Conservation (phyloP, 306 rosid species). For the Hippophae tibetana region DNA sequence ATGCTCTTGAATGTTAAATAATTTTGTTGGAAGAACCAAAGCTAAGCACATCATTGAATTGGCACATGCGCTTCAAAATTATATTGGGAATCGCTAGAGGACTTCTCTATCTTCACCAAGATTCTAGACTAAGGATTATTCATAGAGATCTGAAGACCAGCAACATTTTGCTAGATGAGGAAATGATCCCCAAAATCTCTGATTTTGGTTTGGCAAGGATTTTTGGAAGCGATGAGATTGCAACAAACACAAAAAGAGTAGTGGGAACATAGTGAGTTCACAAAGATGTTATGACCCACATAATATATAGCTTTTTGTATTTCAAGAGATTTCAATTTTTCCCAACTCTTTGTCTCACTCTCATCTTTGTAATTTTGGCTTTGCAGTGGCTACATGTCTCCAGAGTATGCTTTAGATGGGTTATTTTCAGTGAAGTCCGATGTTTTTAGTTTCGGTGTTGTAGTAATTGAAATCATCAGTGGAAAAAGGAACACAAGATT, state of each 20-base stretch:
- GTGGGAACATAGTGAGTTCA: conserved; percentile 79
- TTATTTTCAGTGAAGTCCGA: conserved; percentile 57
- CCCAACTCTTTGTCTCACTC: background rate
- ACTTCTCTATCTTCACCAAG: conserved; percentile 70
- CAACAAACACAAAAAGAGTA: conserved; percentile 52
- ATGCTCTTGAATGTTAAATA: conserved; percentile 15
- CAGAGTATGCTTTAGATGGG: conserved; percentile 67
- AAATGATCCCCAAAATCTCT: conserved; percentile 72
- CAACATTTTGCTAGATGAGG: conserved; percentile 57
- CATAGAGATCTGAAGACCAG: conserved; percentile 69
- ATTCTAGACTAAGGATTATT: conserved; percentile 64
- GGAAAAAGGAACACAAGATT: conserved; percentile 66
- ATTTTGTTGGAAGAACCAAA: conserved; percentile 38
- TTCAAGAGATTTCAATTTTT: background rate
- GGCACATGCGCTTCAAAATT: conserved; percentile 60
- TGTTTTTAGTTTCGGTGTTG: conserved; percentile 64
- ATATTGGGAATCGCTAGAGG: conserved; percentile 72
- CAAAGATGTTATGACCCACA: background rate
- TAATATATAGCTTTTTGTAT: background rate
- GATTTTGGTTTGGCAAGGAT: conserved; percentile 73
- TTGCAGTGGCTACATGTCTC: conserved; percentile 68
- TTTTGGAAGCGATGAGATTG: conserved; percentile 53
- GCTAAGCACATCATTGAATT: conserved; percentile 35
- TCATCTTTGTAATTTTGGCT: background rate
- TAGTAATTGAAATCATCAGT: conserved; percentile 54